Evolutionary conservation across 2,329 filamentous ascomycete genomes (phyloP).

Genomic region (Colletotrichum lini): DNA sequence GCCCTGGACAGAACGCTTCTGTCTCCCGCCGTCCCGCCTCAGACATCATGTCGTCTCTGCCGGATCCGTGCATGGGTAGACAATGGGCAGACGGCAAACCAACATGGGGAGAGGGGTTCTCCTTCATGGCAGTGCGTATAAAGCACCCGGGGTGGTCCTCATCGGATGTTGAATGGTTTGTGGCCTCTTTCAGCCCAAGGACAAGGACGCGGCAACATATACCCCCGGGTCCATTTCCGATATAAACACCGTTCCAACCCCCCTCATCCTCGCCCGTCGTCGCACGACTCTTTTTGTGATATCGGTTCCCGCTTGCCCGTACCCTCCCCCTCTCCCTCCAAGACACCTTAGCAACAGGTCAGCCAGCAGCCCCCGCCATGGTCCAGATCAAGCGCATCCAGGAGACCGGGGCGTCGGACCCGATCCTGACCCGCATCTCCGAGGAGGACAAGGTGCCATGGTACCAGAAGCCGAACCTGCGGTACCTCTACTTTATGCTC

Average conservation of each 20-base stretch:
- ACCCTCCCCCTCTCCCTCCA: not conserved
- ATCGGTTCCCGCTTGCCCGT: not conserved
- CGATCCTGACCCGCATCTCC: slow-evolving; percentile 50
- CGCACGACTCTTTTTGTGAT: not conserved
- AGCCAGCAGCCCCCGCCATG: slow-evolving; percentile 16
- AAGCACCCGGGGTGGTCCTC: slow-evolving; percentile 25
- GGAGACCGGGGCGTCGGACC: slow-evolving; percentile 45
- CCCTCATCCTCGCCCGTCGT: not conserved
- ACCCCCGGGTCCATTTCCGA: slow-evolving; percentile 17
- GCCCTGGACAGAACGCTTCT: slow-evolving; percentile 18
- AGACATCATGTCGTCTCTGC: slow-evolving; percentile 8
- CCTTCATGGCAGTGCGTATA: slow-evolving; percentile 22
- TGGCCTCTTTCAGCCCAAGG: slow-evolving; percentile 10
- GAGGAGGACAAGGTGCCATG: slow-evolving; percentile 61
- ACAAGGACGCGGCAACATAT: slow-evolving; percentile 22
- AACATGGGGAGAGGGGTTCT: not conserved
- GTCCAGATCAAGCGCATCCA: slow-evolving; percentile 35
- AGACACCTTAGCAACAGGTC: not conserved
- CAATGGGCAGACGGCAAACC: not conserved
- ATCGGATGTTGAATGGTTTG: not conserved
- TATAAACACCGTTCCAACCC: slow-evolving; percentile 1
- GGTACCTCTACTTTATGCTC: slow-evolving; percentile 69
- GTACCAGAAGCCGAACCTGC: slow-evolving; percentile 73
- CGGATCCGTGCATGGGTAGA: not conserved
- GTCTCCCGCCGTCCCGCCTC: slow-evolving; percentile 39